Evolutionary conservation across 768 basidiomycete genomes (phyloP).

Genomic region (Podaxis rugospora): DNA sequence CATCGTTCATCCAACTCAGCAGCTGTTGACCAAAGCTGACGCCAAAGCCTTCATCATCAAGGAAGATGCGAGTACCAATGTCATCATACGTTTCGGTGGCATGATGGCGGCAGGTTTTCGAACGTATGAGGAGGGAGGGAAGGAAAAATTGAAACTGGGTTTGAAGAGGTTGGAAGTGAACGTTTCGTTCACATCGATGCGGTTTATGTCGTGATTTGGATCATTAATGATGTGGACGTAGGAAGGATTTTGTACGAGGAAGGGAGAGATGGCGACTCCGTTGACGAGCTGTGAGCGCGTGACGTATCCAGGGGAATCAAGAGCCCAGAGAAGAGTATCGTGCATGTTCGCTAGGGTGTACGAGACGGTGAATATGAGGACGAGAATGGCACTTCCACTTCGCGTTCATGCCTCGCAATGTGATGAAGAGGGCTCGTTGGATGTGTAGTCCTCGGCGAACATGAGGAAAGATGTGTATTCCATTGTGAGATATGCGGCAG

Average conservation of each 20-base stretch:
- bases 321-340: conserved; percentile 19
- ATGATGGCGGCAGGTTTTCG: conserved; percentile 4
- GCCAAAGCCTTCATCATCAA: conserved; percentile 17
- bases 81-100: neutral
- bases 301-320: conserved; percentile 19
- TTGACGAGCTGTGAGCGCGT: conserved; percentile 3
- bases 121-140: conserved; percentile 8
- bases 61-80: conserved; percentile 15
- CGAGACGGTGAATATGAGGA: conserved; percentile 12
- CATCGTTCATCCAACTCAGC: neutral
- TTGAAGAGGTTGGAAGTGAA: conserved; percentile 15
- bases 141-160: conserved; percentile 16
- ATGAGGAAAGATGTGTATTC: conserved; percentile 20
- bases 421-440: conserved; percentile 13
- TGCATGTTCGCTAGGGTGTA: conserved; percentile 13
- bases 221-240: conserved; percentile 14
- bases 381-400: conserved; percentile 14
- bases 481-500: conserved; percentile 10
- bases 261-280: conserved; percentile 1
- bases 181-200: conserved; percentile 15
- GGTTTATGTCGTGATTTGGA: conserved; percentile 7
- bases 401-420: conserved; percentile 11
- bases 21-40: conserved; percentile 11
- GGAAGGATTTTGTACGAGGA: conserved; percentile 12
- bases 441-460: conserved; percentile 17